Conservation (phyloP, 202 grass and related monocot genomes). For the Eragrostis tef region DNA sequence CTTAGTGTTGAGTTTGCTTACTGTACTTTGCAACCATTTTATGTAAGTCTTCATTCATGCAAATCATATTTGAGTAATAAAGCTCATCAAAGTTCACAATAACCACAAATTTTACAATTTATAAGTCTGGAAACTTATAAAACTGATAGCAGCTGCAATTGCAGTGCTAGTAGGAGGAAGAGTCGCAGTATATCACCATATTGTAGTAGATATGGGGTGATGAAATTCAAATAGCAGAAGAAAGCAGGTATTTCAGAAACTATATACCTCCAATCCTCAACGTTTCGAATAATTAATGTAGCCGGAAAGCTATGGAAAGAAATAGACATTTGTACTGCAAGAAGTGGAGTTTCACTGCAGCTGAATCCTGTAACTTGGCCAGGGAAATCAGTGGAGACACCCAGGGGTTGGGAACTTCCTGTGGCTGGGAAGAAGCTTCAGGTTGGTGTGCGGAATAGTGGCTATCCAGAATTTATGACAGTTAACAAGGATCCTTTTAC, state of each 20-base stretch:
- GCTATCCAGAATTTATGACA: constrained; percentile 41
- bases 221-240: too few relatives aligned
- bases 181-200: too few relatives aligned
- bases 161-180: too few relatives aligned
- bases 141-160: too few relatives aligned
- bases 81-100: too few relatives aligned
- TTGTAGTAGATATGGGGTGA: too few relatives aligned
- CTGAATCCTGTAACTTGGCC: constrained; percentile 54
- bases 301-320: constrained; percentile 41
- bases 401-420: constrained; percentile 63
- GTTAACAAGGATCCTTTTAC: constrained; percentile 38
- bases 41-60: neutral
- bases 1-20: neutral
- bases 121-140: too few relatives aligned
- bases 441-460: constrained; percentile 41
- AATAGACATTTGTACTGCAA: constrained; percentile 49
- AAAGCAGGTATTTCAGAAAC: too few relatives aligned
- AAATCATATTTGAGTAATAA: too few relatives aligned
- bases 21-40: neutral
- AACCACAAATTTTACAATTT: too few relatives aligned
- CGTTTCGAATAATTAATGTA: constrained; percentile 64
- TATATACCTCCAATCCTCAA: constrained; percentile 21
- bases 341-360: constrained; percentile 38
- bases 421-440: constrained; percentile 49
- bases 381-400: constrained; percentile 43